Percentiles rank a stretch among this genome's conserved stretches.
Conservation (phyloP, 202 grass and related monocot genomes). For the Saccharum hybrid region DNA sequence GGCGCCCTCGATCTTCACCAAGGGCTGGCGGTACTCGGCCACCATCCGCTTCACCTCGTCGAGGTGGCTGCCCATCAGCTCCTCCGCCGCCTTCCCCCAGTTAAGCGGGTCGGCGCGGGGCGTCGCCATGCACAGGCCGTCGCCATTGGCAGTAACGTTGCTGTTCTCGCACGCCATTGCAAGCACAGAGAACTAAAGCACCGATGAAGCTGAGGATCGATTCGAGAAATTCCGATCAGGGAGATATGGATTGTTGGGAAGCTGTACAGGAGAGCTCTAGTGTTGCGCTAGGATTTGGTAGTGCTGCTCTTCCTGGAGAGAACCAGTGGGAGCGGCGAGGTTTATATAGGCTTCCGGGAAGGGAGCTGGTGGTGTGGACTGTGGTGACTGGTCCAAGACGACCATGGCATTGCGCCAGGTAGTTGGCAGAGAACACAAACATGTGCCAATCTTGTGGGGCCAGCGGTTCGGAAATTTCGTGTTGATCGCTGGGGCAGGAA, state of each 20-base stretch:
- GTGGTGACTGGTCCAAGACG: slow-evolving; percentile 46
- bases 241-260: neutral
- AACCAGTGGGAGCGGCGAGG: slow-evolving; percentile 5
- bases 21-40: slow-evolving; percentile 40
- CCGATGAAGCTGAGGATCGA: neutral
- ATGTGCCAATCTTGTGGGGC: neutral
- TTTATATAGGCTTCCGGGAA: slow-evolving; percentile 61
- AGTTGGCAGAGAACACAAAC: neutral
- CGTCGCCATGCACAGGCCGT: slow-evolving; percentile 30
- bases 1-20: slow-evolving; percentile 60
- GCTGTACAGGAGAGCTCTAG: slow-evolving; percentile 38
- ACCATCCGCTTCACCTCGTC: slow-evolving; percentile 73
- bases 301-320: slow-evolving; percentile 58
- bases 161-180: slow-evolving; percentile 1
- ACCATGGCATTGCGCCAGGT: neutral
- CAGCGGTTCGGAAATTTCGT: slow-evolving; percentile 13
- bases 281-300: neutral
- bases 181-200: neutral
- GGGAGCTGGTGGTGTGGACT: slow-evolving; percentile 7
- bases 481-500: neutral
- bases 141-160: neutral
- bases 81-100: slow-evolving; percentile 52
- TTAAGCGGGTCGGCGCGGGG: slow-evolving; percentile 56
- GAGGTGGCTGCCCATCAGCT: slow-evolving; percentile 55
- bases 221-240: too few species aligned